Evolutionary conservation across 768 basidiomycete species (phyloP), one percentile per base, ranked within the genome.

Genomic region (Lentinula lateritia): DNA sequence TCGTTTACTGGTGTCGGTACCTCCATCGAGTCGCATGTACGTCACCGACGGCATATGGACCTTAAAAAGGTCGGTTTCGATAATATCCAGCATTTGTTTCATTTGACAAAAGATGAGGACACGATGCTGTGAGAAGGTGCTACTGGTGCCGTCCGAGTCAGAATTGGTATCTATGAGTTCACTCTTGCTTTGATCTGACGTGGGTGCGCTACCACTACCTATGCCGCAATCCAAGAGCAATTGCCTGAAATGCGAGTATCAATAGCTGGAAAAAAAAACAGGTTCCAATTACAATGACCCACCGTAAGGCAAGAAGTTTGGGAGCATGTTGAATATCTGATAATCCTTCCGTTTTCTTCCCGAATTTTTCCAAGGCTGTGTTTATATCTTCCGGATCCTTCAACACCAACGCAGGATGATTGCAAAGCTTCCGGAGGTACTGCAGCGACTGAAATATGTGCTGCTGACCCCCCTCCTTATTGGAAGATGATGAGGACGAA

Each of bases 51-150:
- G 96, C 94, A 99, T 95, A 66, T 89, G 83, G 43, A 82, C 77
- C 67, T 88, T 90, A 83, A 99, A 98, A 7, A 99, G 78, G 68
- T 97, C 92, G 12, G 80, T 88, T 74, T 98, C 95, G 67, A 99
- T 95, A 71, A 98, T 90, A 72, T 99, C 93, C 54, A 99, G 83
- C 97, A 98, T 99, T 72, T 93, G 92, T 73, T 98, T 97, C 86
- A 98, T 93, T 76, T 99, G 97, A 69, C 96, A 98, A 77, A 99
- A 99, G 67, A 99, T 96, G 65, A 99, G 85, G 59, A 96, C 95
- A n/a, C 97, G 92, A 71, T 99, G 97, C 66, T 96, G 95, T 20
- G 96, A 92, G 70, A 95, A 90, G 28, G 83, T 70, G 1, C 80
- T 83, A 45, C n/a, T 46, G 18, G 18, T 6, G 8, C 75, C 70